Evolutionary conservation across 306 rosid species (phyloP), one percentile per base, ranked within the genome.

Genomic region (Quercus gilva): DNA sequence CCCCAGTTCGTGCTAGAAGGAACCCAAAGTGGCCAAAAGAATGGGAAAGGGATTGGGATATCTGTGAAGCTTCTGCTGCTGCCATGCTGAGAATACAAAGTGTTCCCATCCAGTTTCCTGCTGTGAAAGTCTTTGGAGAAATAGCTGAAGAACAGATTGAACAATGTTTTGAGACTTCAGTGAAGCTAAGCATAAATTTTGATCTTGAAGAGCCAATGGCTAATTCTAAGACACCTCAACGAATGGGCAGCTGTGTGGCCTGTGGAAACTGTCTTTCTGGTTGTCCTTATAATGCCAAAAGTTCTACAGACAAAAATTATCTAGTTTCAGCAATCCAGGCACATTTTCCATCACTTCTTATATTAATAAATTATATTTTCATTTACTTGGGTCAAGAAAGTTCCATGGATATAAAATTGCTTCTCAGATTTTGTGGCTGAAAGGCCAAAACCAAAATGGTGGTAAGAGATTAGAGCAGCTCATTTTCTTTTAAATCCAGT

Each of bases 241-340:
- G 26, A 49, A 26, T 19, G 80, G 83, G 74, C 61, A 61, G 15
- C 71, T 83, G 86, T 63, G 60, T 83, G 63, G 86, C 81, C 65
- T 83, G 86, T 55, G 86, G 83, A 63, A 79, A 83, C 73, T 83
- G 86, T 67, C 78, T 79, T 79, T 78, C 87, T 61, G 87, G 84
- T 20, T 84, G 87, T 29, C 84, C 81, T 45, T 84, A 79, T 45
- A 13, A 79, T 57, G 87, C 87, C 74, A 84, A 84, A 73, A 76
- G 73, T 64, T 84, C 84, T 9, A 79, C 84, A 12, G 87, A 79
- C 78, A 79, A 75, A 65, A 84, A 84, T 33, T 79, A 79, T 79
- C 6, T 84, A 56, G 23, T 4, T 41, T 41, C 82, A 19, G 87
- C 84, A 69, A 75, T 76, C 78, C 84, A 79, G 84, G 87, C 76